Conservation (phyloP, 2,329 filamentous ascomycete genomes). For the Aureobasidium pullulans region DNA sequence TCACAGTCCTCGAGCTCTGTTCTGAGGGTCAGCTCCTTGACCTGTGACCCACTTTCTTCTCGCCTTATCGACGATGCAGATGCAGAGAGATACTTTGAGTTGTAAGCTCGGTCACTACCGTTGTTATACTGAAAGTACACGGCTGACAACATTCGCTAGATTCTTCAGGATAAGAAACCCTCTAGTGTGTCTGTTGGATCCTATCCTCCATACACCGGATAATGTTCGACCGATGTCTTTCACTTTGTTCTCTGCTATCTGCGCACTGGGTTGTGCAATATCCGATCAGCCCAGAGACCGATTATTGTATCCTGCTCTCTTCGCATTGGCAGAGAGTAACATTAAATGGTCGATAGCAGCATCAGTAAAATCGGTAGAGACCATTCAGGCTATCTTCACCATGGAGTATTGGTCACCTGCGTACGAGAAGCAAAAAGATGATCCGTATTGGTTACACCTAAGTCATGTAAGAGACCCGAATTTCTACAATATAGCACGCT, state of each 20-base stretch:
- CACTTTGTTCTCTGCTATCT: neutral
- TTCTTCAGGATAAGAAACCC: neutral
- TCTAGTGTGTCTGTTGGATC: neutral
- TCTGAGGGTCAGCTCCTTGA: neutral
- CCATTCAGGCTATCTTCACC: neutral
- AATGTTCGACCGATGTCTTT: neutral
- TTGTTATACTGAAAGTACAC: too few species aligned
- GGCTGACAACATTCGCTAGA: neutral
- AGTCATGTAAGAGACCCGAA: constrained; percentile 1
- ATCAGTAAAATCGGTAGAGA: constrained; percentile 4
- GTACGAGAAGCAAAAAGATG: neutral
- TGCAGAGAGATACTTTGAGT: neutral
- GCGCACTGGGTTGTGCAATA: neutral
- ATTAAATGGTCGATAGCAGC: constrained; percentile 8
- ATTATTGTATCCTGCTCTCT: neutral
- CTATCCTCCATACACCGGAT: neutral
- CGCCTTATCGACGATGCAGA: neutral
- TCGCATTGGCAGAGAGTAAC: neutral
- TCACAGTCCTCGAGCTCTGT: neutral
- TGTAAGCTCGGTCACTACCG: neutral
- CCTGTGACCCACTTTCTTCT: neutral
- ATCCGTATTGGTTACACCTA: constrained; percentile 5
- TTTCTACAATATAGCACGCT: neutral
- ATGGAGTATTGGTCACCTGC: constrained; percentile 1
- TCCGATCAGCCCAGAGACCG: neutral